Base-by-base conservation (phyloP, 2,329 filamentous ascomycete species). In the Sporothrix pallida region DNA sequence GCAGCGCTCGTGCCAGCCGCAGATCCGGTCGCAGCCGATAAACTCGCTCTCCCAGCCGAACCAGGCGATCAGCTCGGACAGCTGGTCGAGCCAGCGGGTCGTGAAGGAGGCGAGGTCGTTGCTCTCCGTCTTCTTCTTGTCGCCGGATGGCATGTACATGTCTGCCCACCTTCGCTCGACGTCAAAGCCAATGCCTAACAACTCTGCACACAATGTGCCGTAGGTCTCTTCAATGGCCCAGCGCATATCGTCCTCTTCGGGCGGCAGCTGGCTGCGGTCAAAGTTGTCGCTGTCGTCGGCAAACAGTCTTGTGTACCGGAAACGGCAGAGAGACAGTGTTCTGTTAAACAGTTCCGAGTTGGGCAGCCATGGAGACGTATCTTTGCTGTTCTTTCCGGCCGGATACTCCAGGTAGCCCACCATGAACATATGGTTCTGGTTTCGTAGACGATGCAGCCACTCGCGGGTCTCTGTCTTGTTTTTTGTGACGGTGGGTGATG, bases 31-130 rank as follows among this genome's bases (percentile, higher is more conserved):
- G 74, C 85, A 87, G 9, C 80, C 78, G 1, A 81, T 79, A 77
- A 83, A 85, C 77, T 85, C 82, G 42, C 83, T 83, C 50, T 83
- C 83, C 85, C 85, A 87, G 5, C 85, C 85, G 0, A 87, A 79
- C 85, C 85, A 87, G 1, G 85, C 84, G 77, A 83, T 82, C 12
- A 87, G 77, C 75, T 85, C 81, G 63, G 83, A 80, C 3, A 86
- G 74, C 17, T 80, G 78, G 6, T 79, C 72, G n/a, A 74, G 77
- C 81, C 83, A 83, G 13, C 23, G 56, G 6, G 9, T 15, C 4
- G 56, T 48, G 0, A 56, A 15, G 2, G 46, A 50, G 20, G 46
- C 65, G 3, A 62, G n/a, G 10, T 26, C 46, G 10, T 42, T 37
- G 31, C 5, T 44, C 9, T 7, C 20, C 1, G 23, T 65, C 8